Conservation (phyloP, 78 protist species). For the Dictyostelium capitatum region DNA sequence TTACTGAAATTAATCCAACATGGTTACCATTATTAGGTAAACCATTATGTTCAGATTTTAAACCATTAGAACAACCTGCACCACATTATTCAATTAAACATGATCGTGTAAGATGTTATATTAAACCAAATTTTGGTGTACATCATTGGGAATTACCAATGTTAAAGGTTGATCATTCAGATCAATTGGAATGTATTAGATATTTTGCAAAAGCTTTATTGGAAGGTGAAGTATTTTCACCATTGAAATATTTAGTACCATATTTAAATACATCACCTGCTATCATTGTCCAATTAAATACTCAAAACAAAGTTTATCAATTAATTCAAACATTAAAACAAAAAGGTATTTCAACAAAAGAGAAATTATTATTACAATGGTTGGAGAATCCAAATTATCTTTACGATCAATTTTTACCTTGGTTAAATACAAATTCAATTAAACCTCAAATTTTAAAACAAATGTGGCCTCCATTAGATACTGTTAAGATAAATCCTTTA, state of each 20-base stretch:
- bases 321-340: conserved; percentile 6
- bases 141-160: conserved; percentile 77
- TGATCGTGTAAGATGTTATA: conserved; percentile 58
- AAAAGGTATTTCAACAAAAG: conserved; percentile 1
- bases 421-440: conserved; percentile 39
- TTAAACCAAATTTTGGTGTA: conserved; percentile 60
- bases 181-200: background rate
- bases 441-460: background rate
- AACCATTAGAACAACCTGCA: conserved; percentile 67
- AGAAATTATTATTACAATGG: conserved; percentile 29
- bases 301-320: conserved; percentile 36
- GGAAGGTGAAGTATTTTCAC: conserved; percentile 47
- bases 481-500: background rate
- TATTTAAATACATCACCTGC: conserved; percentile 28
- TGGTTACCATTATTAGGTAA: conserved; percentile 75
- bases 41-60: conserved; percentile 63
- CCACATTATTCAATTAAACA: conserved; percentile 62
- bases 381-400: conserved; percentile 54
- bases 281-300: conserved; percentile 38
- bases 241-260: conserved; percentile 32
- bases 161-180: conserved; percentile 34
- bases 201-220: conserved; percentile 64
- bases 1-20: conserved; percentile 72
- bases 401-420: conserved; percentile 29
- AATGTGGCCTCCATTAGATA: conserved; percentile 75